Conservation (phyloP, 129 eudicot species). For the Dittrichia graveolens region DNA sequence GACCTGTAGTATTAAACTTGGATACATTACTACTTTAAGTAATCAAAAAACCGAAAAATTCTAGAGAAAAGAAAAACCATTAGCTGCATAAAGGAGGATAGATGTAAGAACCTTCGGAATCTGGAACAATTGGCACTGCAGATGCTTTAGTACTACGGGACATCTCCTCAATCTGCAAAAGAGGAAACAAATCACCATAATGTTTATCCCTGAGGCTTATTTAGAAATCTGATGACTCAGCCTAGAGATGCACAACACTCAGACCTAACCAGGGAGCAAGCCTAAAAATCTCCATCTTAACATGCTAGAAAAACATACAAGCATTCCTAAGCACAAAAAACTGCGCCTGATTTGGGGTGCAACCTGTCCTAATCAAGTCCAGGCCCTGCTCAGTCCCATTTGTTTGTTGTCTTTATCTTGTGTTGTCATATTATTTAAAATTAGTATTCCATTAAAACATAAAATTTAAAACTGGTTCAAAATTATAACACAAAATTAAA, state of each 20-base stretch:
- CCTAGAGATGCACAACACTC: neutral
- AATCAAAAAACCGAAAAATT: neutral
- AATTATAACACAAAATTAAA: no score
- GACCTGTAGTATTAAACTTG: constrained; percentile 16
- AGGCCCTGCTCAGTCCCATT: no score
- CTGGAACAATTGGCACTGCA: constrained; percentile 89
- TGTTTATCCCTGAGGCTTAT: neutral
- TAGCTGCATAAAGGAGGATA: neutral
- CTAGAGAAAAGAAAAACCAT: neutral
- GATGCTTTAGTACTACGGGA: constrained; percentile 67
- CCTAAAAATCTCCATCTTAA: no score
- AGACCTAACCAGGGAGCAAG: no score
- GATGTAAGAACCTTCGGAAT: constrained; percentile 73
- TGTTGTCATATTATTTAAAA: no score
- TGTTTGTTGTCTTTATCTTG: no score
- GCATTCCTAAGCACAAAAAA: no score
- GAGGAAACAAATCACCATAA: constrained; percentile 12
- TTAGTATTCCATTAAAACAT: no score
- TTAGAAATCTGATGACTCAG: neutral
- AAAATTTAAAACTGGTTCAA: no score
- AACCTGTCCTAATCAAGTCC: no score
- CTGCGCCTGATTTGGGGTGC: no score
- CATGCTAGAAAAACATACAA: no score
- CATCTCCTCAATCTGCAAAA: constrained; percentile 84
- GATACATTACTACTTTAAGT: neutral